Conservation (phyloP, 371 early-diverging fungal species). For the Vairimorpha ceranae region DNA sequence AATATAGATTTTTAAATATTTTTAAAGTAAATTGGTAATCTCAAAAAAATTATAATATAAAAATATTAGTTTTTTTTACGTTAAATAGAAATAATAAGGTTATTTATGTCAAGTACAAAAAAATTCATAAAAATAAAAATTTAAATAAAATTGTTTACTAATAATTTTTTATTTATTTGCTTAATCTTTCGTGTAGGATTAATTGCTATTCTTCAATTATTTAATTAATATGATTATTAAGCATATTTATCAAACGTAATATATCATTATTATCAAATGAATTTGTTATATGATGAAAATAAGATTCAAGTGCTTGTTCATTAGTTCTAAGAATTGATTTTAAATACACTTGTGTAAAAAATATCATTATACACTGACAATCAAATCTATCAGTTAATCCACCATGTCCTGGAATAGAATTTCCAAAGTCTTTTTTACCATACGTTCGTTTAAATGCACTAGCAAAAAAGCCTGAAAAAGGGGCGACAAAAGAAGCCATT, state of each 20-base stretch:
- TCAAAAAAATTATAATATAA: too few species aligned
- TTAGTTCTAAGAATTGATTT: slow-evolving; percentile 12
- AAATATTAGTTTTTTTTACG: too few species aligned
- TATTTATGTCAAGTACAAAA: too few species aligned
- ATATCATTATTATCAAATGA: slow-evolving; percentile 30
- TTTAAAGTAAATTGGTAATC: too few species aligned
- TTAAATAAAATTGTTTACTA: too few species aligned
- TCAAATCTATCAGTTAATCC: slow-evolving; percentile 95
- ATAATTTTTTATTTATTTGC: too few species aligned
- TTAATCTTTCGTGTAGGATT: too few species aligned
- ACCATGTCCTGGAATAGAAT: slow-evolving; percentile 80
- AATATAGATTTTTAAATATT: too few species aligned
- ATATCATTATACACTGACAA: slow-evolving; percentile 88
- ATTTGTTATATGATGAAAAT: slow-evolving; percentile 1
- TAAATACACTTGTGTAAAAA: slow-evolving; percentile 78
- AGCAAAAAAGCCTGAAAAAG: slow-evolving; percentile 98
- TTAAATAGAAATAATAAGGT: too few species aligned
- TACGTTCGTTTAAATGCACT: slow-evolving; percentile 87
- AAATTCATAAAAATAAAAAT: too few species aligned
- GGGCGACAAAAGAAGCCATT: slow-evolving; percentile 90
- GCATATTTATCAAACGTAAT: slow-evolving; percentile 2
- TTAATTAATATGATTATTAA: too few species aligned
- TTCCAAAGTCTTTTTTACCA: slow-evolving; percentile 92
- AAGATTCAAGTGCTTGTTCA: not conserved
- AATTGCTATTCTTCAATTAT: too few species aligned